Evolutionary conservation across 2,329 filamentous ascomycete species (phyloP).

Genomic region (Fusarium temperatum): DNA sequence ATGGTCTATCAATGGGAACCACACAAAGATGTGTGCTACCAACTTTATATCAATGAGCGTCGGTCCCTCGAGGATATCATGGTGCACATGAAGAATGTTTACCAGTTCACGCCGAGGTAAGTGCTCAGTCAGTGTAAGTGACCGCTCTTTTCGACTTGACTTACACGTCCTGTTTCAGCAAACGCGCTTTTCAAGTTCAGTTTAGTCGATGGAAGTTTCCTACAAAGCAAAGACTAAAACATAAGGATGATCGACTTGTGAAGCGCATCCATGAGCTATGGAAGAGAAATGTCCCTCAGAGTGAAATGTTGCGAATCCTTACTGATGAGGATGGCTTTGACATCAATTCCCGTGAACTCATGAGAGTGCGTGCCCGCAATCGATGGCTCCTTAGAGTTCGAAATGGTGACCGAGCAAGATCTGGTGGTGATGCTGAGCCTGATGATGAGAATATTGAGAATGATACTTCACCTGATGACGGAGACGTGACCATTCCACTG

Average conservation of each 20-base stretch:
- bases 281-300: slow-evolving; percentile 76
- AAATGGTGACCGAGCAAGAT: slow-evolving; percentile 63
- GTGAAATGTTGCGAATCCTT: slow-evolving; percentile 76
- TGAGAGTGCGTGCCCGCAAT: slow-evolving; percentile 74
- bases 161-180: slow-evolving; percentile 57
- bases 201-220: slow-evolving; percentile 85
- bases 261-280: slow-evolving; percentile 79
- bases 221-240: slow-evolving; percentile 74
- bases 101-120: slow-evolving; percentile 73
- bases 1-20: slow-evolving; percentile 61
- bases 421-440: slow-evolving; percentile 7
- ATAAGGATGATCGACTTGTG: slow-evolving; percentile 74
- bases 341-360: slow-evolving; percentile 76
- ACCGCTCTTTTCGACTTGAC: slow-evolving; percentile 10
- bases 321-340: slow-evolving; percentile 75
- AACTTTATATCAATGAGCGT: slow-evolving; percentile 80
- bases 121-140: slow-evolving; percentile 4
- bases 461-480: slow-evolving; percentile 5
- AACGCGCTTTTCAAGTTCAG: slow-evolving; percentile 78
- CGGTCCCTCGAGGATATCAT: slow-evolving; percentile 79
- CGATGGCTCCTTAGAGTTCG: slow-evolving; percentile 72
- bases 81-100: slow-evolving; percentile 70
- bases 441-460: slow-evolving; percentile 18
- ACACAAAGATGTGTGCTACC: slow-evolving; percentile 55
- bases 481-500: slow-evolving; percentile 1